These are phyloP conservation scores for Coprinellus micaceus DNA, from an alignment of 768 basidiomycete species.

Conservation along the genomic window DNA sequence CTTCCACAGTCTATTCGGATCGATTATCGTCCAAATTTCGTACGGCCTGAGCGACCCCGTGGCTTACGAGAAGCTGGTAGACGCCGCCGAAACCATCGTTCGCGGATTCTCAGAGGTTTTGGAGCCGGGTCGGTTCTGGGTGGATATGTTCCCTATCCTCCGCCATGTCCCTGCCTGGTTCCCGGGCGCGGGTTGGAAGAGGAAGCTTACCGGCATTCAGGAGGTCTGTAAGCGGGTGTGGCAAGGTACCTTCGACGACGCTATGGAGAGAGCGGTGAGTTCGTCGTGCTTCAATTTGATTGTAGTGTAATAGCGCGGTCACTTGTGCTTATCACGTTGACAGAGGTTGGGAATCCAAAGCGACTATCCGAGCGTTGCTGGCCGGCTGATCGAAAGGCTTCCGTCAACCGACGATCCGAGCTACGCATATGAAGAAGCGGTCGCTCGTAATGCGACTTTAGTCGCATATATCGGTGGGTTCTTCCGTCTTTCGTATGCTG, in stretches of 20 bases:
- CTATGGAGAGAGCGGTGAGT: conserved; percentile 3
- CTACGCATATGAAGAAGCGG: too few relatives aligned
- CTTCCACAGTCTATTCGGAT: neutral
- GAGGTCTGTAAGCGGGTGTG: neutral
- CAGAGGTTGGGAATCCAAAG: too few relatives aligned
- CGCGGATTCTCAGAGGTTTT: neutral
- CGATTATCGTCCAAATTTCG: neutral
- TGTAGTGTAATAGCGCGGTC: too few relatives aligned
- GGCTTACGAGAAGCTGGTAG: neutral
- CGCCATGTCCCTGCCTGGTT: conserved; percentile 13
- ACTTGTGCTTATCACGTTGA: too few relatives aligned
- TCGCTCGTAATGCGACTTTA: neutral
- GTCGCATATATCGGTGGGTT: neutral
- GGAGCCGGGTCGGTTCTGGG: conserved; percentile 8
- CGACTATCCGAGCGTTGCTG: too few relatives aligned
- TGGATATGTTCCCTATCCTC: conserved; percentile 7
- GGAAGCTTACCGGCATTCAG: neutral
- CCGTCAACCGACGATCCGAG: too few relatives aligned
- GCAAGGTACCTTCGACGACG: neutral
- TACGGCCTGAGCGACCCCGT: conserved; percentile 2
- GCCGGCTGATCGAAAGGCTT: too few relatives aligned
- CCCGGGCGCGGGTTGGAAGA: conserved; percentile 12
- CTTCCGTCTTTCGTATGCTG: neutral
- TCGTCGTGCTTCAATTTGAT: too few relatives aligned
- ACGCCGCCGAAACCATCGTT: neutral